Base-by-base conservation (phyloP, 2,329 filamentous ascomycete genomes). In the Tetracladium maxilliforme region DNA sequence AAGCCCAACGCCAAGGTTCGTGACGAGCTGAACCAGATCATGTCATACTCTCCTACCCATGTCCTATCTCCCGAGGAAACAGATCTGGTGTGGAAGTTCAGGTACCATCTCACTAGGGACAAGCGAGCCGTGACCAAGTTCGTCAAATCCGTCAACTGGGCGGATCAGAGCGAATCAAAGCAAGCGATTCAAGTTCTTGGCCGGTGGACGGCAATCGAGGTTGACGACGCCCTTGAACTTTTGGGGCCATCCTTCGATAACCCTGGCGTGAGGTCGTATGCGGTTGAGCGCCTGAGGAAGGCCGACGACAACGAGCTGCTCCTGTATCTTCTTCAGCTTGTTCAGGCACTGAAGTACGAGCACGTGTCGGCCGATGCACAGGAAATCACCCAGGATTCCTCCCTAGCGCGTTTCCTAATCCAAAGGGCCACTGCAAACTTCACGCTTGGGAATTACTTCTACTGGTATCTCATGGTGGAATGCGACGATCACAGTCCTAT, bases 401-500 rank as follows among this genome's bases (percentile, higher is more conserved):
- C 86, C 0, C 58, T 98, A 6, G 87, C 86, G 3, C 71, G 70
- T 14, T 98, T 98, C 43, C 61, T 98, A 4, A 90, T 98, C 28
- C 71, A 79, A 2, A 70, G 90, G 18, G 92, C 90, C 4, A 78
- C 81, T 10, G 72, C 76, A 33, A 95, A 92, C 43, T 81, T 94
- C 41, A 76, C 79, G 31, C 64, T 98, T 2, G 90, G 87, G 16
- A 98, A 92, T 45, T 93, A 92, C 51, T 70, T 98, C 27, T 82
- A 94, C 48, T 98, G 90, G 90, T 98, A 95, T 48, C 63, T 98
- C 3, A 94, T 94, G 74, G 90, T 98, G 2, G 92, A 98, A 52
- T 92, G 86, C 38, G 87, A 94, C 45, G 60, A 64, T 21, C 40
- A 42, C 30, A 84, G 78, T 35, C 70, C 72, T 4, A 77, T 83